Conservation (phyloP, 176 grass and related monocot genomes). For the Avena atlantica region DNA sequence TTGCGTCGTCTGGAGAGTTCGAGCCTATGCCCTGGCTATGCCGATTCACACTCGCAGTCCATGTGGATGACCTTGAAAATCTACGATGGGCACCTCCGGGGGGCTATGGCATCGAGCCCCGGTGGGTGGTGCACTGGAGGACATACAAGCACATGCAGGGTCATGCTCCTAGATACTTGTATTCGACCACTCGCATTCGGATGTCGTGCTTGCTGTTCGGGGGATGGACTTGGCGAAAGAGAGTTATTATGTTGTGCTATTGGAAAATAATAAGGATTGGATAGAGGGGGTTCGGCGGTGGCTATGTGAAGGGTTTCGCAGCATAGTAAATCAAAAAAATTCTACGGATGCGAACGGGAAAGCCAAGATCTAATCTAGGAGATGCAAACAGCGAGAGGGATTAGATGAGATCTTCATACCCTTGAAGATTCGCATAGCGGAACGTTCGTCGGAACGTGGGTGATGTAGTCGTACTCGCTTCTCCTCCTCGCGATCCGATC, state of each 20-base stretch:
- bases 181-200: conserved; percentile 73
- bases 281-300: conserved; percentile 74
- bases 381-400: too few species aligned
- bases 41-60: conserved; percentile 71
- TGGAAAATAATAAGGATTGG: conserved; percentile 78
- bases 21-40: conserved; percentile 76
- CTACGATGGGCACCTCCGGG: conserved; percentile 79
- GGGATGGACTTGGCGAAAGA: conserved; percentile 89
- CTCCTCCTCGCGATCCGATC: too few species aligned
- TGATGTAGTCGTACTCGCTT: too few species aligned
- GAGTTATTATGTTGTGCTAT: conserved; percentile 68
- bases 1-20: conserved; percentile 64
- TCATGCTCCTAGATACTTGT: conserved; percentile 72
- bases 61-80: conserved; percentile 85
- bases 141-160: conserved; percentile 66
- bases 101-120: conserved; percentile 75
- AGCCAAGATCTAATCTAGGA: too few species aligned
- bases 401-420: too few species aligned
- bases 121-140: conserved; percentile 65
- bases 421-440: too few species aligned
- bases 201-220: conserved; percentile 68
- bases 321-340: too few species aligned
- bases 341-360: too few species aligned
- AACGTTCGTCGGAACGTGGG: too few species aligned
- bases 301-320: conserved; percentile 47